Evolutionary conservation across 1,284 basidiomycete species (phyloP), one percentile per base, ranked within the genome.

Genomic region (Melampsora americana): DNA sequence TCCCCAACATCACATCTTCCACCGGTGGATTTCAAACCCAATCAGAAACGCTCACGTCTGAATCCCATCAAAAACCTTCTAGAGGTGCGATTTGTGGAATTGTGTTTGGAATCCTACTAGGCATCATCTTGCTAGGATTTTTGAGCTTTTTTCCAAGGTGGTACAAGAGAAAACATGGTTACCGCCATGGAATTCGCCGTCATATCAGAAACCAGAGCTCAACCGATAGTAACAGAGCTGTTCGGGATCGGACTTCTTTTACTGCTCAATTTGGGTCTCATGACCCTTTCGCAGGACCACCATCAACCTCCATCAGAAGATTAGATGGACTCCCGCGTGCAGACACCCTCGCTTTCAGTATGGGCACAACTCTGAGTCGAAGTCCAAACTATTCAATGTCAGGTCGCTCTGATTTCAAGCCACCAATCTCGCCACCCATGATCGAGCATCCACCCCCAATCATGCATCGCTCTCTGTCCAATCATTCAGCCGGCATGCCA

Each of bases 151-250:
- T 66, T 20, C 64, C 20, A 53, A 73, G 66, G 50, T 64, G 70
- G 28, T 48, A 65, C 46, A 73, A 73, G 59, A 59, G 48, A 2
- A 18, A 61, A 20, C 20, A 44, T 23, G 46, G 42, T 64, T 72
- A 64, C 30, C 30, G 62, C 44, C 60, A 60, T 72, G 20, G 61
- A 4, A 60, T 20, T 26, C 28, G 61, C 5, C 70, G 62, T 35
- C 35, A 35, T 9, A 35, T 35, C 35, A 35, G 35, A 35, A 35
- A 35, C 32, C 66, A 61, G 18, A 56, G 39, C 26, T 73, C 70
- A 5, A 73, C 64, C 39, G 70, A 73, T 50, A 73, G 70, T 50
- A 73, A 73, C n/a, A n/a, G 62, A 32, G 70, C 70, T 16, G 70
- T 73, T 35, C 32, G 70, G 30, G 70, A 73, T 46, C 26, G 70